A percentile compares a stretch with the other conserved stretches of the same genome.
Evolutionary conservation across 2,329 filamentous ascomycete species (phyloP).

Genomic region (Aspergillus ochraceoroseus): DNA sequence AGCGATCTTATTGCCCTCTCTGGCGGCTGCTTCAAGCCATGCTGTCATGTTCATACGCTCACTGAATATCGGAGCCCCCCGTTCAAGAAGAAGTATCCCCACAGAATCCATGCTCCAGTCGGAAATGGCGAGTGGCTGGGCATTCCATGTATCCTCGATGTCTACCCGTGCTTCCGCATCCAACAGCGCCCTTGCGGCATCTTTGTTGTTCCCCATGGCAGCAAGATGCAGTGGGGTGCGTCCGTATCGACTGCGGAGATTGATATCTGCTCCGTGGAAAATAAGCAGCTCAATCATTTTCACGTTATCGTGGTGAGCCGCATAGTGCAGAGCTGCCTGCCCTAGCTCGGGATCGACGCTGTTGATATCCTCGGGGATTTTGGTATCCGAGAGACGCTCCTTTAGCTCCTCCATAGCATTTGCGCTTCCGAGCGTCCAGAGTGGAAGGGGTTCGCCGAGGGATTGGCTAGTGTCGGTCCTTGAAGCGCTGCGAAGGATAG

Average conservation of each 20-base stretch:
- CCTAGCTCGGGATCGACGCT: constrained; percentile 10
- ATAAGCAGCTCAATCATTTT: background rate
- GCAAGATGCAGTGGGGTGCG: constrained; percentile 2
- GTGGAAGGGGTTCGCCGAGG: background rate
- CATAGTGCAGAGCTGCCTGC: constrained; percentile 9
- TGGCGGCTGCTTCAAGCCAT: constrained; percentile 1
- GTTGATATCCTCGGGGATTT: background rate
- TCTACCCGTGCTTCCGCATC: constrained; percentile 1
- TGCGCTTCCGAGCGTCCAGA: constrained; percentile 5
- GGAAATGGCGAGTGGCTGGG: too few species aligned
- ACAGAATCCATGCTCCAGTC: background rate
- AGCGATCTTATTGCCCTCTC: background rate
- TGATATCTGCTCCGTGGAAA: constrained; percentile 5
- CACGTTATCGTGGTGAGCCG: background rate
- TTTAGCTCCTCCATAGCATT: background rate
- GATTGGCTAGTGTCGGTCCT: constrained; percentile 3
- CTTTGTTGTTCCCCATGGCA: background rate
- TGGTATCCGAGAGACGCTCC: background rate
- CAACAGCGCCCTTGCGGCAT: background rate
- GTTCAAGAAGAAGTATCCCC: background rate
- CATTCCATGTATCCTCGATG: constrained; percentile 1
- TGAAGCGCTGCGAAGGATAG: background rate
- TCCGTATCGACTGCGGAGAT: constrained; percentile 6
- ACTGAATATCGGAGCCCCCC: background rate
- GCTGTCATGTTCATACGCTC: background rate